Evolutionary conservation across 495 filamentous ascomycete species (phyloP).

Genomic region (Podospora pseudocomata): DNA sequence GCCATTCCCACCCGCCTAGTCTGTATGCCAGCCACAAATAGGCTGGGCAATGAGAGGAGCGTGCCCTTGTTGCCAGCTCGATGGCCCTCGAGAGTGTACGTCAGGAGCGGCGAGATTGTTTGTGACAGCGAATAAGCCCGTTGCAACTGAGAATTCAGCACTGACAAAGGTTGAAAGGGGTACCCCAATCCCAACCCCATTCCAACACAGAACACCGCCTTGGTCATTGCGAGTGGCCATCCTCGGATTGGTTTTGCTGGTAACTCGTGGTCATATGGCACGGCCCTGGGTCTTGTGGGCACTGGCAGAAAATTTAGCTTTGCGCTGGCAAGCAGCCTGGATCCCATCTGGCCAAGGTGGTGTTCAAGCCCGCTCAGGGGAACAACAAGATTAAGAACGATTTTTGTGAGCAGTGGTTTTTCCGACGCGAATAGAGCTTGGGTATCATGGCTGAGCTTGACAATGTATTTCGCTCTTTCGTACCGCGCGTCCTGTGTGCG

Average conservation of each 20-base stretch:
- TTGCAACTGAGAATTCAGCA: background rate
- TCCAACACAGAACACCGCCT: background rate
- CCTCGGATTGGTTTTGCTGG: constrained; percentile 17
- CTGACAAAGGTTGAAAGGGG: background rate
- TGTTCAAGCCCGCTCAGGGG: constrained; percentile 6
- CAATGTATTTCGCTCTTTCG: constrained; percentile 7
- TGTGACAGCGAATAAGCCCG: background rate
- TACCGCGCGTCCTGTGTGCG: constrained; percentile 14
- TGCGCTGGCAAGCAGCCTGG: background rate
- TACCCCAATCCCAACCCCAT: background rate
- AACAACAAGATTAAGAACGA: background rate
- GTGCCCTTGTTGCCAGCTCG: constrained; percentile 3
- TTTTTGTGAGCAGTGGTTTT: background rate
- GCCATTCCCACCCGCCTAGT: background rate
- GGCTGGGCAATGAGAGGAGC: background rate
- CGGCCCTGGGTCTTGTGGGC: constrained; percentile 2
- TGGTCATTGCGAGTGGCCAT: background rate
- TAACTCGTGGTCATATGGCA: constrained; percentile 19
- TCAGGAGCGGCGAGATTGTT: background rate
- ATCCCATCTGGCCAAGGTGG: constrained; percentile 1
- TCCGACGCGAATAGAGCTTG: constrained; percentile 12
- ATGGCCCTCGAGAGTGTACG: background rate
- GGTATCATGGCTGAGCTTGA: constrained; percentile 6
- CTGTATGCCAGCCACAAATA: background rate
- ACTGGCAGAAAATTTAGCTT: constrained; percentile 6